A percentile compares a stretch with the other conserved stretches of the same genome.
phyloP scores from a whole-genome alignment of 345 rosid species.

The Gossypium herbaceum region DNA sequence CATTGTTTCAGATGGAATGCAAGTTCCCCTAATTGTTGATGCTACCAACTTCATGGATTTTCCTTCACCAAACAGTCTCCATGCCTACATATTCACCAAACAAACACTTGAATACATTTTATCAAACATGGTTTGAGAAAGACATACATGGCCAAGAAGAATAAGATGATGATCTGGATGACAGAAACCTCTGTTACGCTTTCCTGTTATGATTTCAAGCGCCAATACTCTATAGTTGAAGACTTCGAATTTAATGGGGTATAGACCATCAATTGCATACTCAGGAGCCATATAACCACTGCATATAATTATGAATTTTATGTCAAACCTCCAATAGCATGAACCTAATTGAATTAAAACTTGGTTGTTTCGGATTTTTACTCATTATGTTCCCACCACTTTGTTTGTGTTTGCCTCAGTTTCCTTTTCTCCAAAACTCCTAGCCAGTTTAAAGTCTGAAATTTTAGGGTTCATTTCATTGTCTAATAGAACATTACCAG shows the following conservation, averaged over 20 bases:
- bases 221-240: slow-evolving; percentile 48
- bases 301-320: neutral
- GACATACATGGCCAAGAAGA: slow-evolving; percentile 42
- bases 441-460: slow-evolving; percentile 36
- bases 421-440: slow-evolving; percentile 40
- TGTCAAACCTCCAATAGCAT: neutral
- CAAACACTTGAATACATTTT: neutral
- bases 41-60: slow-evolving; percentile 9
- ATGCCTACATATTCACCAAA: slow-evolving; percentile 17
- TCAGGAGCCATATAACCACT: slow-evolving; percentile 56
- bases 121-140: neutral
- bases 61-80: slow-evolving; percentile 18
- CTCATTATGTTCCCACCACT: slow-evolving; percentile 59
- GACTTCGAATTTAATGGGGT: slow-evolving; percentile 41
- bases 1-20: neutral
- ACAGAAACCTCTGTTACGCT: slow-evolving; percentile 37
- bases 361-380: neutral
- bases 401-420: slow-evolving; percentile 36
- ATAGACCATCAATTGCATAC: slow-evolving; percentile 45
- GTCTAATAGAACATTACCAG: slow-evolving; percentile 9
- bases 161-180: slow-evolving; percentile 29
- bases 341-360: neutral
- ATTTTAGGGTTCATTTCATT: slow-evolving; percentile 12
- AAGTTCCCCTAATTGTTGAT: neutral
- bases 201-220: slow-evolving; percentile 39